A percentile compares a stretch with the other conserved stretches of the same genome.
These are phyloP conservation scores for Rhodosporidiobolus odoratus DNA, from an alignment of 768 basidiomycete species.

Conservation along the genomic window DNA sequence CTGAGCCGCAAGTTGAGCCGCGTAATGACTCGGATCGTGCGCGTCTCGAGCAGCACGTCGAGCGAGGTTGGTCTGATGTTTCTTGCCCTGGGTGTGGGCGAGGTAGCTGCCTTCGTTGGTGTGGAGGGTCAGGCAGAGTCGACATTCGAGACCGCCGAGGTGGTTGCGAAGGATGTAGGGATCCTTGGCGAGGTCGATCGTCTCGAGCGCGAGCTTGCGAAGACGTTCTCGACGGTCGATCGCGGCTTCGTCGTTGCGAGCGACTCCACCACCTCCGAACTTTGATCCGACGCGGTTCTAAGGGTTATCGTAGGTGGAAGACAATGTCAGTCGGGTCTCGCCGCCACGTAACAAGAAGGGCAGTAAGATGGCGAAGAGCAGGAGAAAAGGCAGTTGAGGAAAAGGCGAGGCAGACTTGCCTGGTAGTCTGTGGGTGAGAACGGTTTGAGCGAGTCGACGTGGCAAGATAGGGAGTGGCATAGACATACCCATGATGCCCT, in stretches of 20 bases:
- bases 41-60: slow-evolving; percentile 95
- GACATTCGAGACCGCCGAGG: slow-evolving; percentile 95
- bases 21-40: slow-evolving; percentile 85
- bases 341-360: neutral
- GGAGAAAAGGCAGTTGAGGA: neutral
- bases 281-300: slow-evolving; percentile 96
- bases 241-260: slow-evolving; percentile 89
- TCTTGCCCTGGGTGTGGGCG: slow-evolving; percentile 98
- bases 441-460: neutral
- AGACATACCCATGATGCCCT: neutral
- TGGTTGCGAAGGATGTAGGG: slow-evolving; percentile 99
- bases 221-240: slow-evolving; percentile 91
- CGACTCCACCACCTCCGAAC: slow-evolving; percentile 92
- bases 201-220: slow-evolving; percentile 61
- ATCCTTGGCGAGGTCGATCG: slow-evolving; percentile 91
- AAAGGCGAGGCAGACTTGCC: neutral
- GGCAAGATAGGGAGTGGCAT: neutral
- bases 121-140: slow-evolving; percentile 91
- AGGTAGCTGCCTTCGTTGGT: slow-evolving; percentile 99
- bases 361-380: neutral
- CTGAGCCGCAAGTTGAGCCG: slow-evolving; percentile 52
- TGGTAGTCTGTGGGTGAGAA: slow-evolving; percentile 13
- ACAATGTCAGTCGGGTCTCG: neutral
- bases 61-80: slow-evolving; percentile 97
- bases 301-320: too few species aligned